Percentiles rank a stretch among this genome's conserved stretches.
Conservation (phyloP, 2,329 filamentous ascomycete genomes). For the Ascochyta rabiei region DNA sequence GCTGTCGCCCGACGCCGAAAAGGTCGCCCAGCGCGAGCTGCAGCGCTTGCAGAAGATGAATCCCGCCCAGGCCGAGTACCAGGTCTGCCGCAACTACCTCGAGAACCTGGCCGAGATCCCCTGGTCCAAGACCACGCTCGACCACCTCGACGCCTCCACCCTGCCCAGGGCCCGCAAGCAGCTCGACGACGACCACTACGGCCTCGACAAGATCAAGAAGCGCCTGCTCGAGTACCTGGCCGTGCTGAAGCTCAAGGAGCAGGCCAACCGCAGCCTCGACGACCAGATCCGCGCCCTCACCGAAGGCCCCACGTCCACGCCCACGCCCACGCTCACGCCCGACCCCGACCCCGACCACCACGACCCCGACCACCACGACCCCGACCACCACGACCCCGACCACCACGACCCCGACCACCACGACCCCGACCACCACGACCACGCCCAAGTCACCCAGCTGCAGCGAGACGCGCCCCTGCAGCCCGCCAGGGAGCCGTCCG, state of each 20-base stretch:
- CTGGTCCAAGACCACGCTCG: conserved; percentile 84
- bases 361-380: no score
- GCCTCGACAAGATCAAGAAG: conserved; percentile 96
- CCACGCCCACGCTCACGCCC: no score
- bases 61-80: conserved; percentile 93
- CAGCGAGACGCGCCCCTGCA: no score
- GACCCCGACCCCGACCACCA: conserved; percentile 45
- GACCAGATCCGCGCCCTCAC: conserved; percentile 70
- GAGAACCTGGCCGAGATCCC: conserved; percentile 94
- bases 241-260: conserved; percentile 93
- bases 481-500: conserved; percentile 37
- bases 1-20: conserved; percentile 81
- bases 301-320: conserved; percentile 48
- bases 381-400: conserved; percentile 28
- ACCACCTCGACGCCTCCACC: conserved; percentile 82
- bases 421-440: neutral
- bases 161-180: conserved; percentile 82
- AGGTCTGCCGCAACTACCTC: conserved; percentile 89
- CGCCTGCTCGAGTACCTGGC: conserved; percentile 92
- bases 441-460: conserved; percentile 48
- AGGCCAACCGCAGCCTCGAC: conserved; percentile 82
- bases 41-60: conserved; percentile 93
- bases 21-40: conserved; percentile 88
- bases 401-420: conserved; percentile 18
- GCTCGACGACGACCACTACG: conserved; percentile 94